Conservation (phyloP, 768 basidiomycete genomes). For the Cubamyces lactineus region DNA sequence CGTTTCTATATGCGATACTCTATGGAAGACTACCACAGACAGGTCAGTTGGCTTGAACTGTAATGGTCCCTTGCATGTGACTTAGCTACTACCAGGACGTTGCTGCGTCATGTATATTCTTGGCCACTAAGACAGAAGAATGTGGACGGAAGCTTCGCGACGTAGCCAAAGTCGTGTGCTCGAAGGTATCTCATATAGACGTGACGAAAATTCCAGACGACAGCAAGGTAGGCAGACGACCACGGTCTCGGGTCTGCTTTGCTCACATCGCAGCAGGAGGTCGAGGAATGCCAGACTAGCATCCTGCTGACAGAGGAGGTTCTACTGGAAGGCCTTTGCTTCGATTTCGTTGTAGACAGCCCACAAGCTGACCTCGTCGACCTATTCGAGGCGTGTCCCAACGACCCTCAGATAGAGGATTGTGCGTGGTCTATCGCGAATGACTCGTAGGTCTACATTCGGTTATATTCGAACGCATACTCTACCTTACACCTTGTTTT, state of each 20-base stretch:
- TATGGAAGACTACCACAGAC: slow-evolving; percentile 79
- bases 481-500: neutral
- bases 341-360: slow-evolving; percentile 79
- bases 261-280: slow-evolving; percentile 53
- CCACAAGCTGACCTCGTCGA: slow-evolving; percentile 79
- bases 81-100: slow-evolving; percentile 58
- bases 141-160: slow-evolving; percentile 87
- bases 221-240: slow-evolving; percentile 54
- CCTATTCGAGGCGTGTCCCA: slow-evolving; percentile 61
- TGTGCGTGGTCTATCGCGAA: slow-evolving; percentile 86
- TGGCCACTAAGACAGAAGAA: slow-evolving; percentile 92
- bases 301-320: slow-evolving; percentile 80
- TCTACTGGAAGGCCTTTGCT: slow-evolving; percentile 81
- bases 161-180: slow-evolving; percentile 73
- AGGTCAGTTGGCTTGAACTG: slow-evolving; percentile 48
- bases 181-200: slow-evolving; percentile 64
- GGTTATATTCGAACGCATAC: neutral
- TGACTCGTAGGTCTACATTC: slow-evolving; percentile 68
- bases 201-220: slow-evolving; percentile 60
- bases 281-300: slow-evolving; percentile 67
- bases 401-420: slow-evolving; percentile 59
- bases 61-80: neutral
- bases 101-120: slow-evolving; percentile 83
- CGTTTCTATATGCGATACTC: slow-evolving; percentile 89
- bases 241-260: neutral